These are phyloP conservation scores for Lithospermum erythrorhizon DNA, from an alignment of 257 asterid species.

Conservation along the genomic window DNA sequence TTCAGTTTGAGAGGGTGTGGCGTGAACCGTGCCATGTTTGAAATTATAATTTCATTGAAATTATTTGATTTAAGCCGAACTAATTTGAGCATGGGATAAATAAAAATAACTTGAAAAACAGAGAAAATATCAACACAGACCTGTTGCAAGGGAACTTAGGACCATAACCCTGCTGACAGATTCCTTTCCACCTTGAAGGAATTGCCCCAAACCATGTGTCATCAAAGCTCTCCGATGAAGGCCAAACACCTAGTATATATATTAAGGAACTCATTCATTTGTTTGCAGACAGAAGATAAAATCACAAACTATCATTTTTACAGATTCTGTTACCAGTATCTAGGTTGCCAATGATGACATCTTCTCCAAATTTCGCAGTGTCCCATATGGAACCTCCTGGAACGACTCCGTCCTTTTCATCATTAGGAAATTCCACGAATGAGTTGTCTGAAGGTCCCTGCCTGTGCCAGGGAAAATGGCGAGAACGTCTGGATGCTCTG, in stretches of 20 bases:
- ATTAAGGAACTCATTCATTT: neutral
- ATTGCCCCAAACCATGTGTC: conserved; percentile 53
- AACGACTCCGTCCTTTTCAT: conserved; percentile 29
- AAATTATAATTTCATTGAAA: too few species aligned
- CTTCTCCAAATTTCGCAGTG: conserved; percentile 48
- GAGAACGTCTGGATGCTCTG: conserved; percentile 53
- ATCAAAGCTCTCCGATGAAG: conserved; percentile 67
- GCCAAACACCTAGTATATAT: conserved; percentile 55
- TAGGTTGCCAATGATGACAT: conserved; percentile 50
- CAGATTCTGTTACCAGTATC: conserved; percentile 63
- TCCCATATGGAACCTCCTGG: conserved; percentile 38
- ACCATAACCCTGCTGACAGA: conserved; percentile 27
- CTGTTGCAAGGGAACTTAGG: conserved; percentile 42
- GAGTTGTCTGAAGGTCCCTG: conserved; percentile 58
- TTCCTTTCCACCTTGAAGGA: conserved; percentile 76
- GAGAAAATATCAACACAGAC: conserved; percentile 13
- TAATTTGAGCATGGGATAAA: too few species aligned
- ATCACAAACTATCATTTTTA: neutral
- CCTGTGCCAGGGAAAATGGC: conserved; percentile 43
- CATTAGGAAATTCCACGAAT: conserved; percentile 61
- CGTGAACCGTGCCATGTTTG: too few species aligned
- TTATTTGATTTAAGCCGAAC: too few species aligned
- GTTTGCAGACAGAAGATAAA: conserved; percentile 1
- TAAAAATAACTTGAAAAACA: neutral
- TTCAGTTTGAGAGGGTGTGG: too few species aligned